Evolutionary conservation across 2,329 filamentous ascomycete genomes (phyloP).

Genomic region (Colletotrichum sp.): DNA sequence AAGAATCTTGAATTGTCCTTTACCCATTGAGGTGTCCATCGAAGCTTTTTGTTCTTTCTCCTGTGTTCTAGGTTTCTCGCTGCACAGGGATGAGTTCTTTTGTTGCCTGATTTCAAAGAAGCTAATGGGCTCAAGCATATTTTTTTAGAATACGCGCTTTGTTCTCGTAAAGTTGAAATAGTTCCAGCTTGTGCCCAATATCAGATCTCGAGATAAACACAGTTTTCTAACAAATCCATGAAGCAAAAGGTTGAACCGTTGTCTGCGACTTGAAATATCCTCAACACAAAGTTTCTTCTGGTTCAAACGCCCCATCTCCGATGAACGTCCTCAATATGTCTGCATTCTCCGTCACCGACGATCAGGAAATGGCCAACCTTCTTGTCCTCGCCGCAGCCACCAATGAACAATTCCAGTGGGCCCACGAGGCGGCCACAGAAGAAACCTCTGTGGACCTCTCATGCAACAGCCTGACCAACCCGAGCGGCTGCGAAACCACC

Average conservation of each 20-base stretch:
- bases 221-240: not conserved
- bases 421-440: not conserved
- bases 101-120: not conserved
- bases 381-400: not conserved
- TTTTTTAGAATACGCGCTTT: not conserved
- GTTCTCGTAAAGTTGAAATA: not conserved
- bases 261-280: not conserved
- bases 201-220: not conserved
- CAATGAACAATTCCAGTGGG: not conserved
- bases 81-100: not conserved
- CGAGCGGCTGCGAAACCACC: not conserved
- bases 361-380: not conserved
- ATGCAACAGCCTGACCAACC: not conserved
- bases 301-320: not conserved
- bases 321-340: not conserved
- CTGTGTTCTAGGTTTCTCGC: not conserved
- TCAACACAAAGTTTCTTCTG: not conserved
- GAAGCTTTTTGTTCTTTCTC: not conserved
- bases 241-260: not conserved
- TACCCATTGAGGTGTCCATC: not conserved
- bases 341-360: not conserved
- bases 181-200: not conserved
- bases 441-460: not conserved
- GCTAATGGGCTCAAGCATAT: accelerated
- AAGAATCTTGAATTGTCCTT: not conserved